These are phyloP conservation scores for Huntiella savannae DNA, from an alignment of 2,329 filamentous ascomycete genomes.

Conservation along the genomic window DNA sequence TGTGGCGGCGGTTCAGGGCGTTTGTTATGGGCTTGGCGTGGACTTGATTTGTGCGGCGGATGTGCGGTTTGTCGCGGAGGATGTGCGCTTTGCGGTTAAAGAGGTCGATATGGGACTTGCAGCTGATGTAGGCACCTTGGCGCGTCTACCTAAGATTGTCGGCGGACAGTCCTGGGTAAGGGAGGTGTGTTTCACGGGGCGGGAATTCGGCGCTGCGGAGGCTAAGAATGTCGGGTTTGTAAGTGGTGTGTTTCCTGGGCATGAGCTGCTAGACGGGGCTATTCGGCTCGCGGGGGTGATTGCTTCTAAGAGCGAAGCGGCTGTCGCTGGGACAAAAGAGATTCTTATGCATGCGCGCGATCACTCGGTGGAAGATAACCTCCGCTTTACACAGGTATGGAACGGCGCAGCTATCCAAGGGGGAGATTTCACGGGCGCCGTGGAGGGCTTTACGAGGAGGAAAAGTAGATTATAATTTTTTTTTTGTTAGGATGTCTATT, in stretches of 20 bases:
- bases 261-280: slow-evolving; percentile 40
- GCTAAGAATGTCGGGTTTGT: slow-evolving; percentile 53
- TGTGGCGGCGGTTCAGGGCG: slow-evolving; percentile 62
- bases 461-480: neutral
- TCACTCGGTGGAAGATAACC: slow-evolving; percentile 53
- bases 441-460: neutral
- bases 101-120: slow-evolving; percentile 70
- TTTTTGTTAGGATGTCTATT: slow-evolving; percentile 14
- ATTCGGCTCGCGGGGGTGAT: slow-evolving; percentile 45
- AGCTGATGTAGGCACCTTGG: slow-evolving; percentile 59
- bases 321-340: slow-evolving; percentile 75
- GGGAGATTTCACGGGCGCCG: slow-evolving; percentile 41
- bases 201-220: slow-evolving; percentile 50
- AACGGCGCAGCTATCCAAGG: slow-evolving; percentile 72
- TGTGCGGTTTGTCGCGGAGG: slow-evolving; percentile 43
- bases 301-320: slow-evolving; percentile 69
- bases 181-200: slow-evolving; percentile 53
- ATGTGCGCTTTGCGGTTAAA: slow-evolving; percentile 50
- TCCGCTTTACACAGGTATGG: slow-evolving; percentile 76
- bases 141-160: slow-evolving; percentile 54
- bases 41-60: slow-evolving; percentile 55
- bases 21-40: slow-evolving; percentile 59
- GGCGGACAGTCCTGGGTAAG: slow-evolving; percentile 59
- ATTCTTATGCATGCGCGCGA: slow-evolving; percentile 67
- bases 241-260: slow-evolving; percentile 45